These are phyloP conservation scores for Lepidium sativum DNA, from an alignment of 345 rosid species.

Conservation along the genomic window DNA sequence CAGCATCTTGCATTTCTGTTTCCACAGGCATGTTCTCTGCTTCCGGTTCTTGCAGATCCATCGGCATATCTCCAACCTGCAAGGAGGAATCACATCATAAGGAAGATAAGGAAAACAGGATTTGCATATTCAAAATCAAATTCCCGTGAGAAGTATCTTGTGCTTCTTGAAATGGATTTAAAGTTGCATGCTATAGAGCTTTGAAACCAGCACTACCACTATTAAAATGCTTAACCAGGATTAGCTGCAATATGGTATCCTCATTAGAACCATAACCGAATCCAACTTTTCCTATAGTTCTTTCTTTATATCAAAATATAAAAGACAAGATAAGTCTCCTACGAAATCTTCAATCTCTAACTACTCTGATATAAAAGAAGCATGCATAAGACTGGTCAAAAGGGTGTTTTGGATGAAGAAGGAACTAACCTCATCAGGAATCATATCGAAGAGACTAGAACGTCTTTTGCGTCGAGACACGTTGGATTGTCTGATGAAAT, in stretches of 20 bases:
- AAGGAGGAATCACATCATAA: not conserved
- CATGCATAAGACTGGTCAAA: not conserved
- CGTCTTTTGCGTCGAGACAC: slow-evolving; percentile 87
- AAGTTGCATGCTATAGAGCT: not conserved
- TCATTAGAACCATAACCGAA: not conserved
- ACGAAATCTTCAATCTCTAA: not conserved
- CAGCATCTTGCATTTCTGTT: slow-evolving; percentile 26
- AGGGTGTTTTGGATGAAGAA: not conserved
- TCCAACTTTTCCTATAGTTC: not conserved
- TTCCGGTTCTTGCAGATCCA: slow-evolving; percentile 53
- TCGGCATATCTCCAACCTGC: slow-evolving; percentile 53
- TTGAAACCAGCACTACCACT: not conserved
- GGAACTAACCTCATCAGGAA: slow-evolving; percentile 69
- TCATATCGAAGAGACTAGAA: slow-evolving; percentile 94
- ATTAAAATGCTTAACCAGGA: not conserved
- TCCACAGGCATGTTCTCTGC: slow-evolving; percentile 34
- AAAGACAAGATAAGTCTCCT: not conserved
- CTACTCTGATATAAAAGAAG: not conserved
- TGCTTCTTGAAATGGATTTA: not conserved
- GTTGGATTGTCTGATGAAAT: slow-evolving; percentile 80
- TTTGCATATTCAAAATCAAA: not conserved
- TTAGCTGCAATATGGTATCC: not conserved
- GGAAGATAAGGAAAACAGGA: not conserved
- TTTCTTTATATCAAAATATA: not conserved
- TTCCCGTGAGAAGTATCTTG: not conserved